These are phyloP conservation scores for Kernera saxatilis DNA, from an alignment of 345 rosid genomes.

Conservation along the genomic window DNA sequence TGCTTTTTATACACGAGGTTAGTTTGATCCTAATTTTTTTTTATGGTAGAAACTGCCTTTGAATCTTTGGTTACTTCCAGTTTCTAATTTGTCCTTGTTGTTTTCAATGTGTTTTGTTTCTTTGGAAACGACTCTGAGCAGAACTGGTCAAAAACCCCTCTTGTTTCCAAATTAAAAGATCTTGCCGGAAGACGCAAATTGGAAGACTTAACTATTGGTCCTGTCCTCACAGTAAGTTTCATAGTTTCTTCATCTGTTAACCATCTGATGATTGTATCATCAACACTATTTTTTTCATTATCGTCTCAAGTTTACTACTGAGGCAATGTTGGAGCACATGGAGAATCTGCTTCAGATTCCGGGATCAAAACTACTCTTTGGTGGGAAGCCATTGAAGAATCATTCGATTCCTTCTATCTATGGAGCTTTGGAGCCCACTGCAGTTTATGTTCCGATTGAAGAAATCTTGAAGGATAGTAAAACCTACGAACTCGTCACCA, in stretches of 20 bases:
- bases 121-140: slow-evolving; percentile 24
- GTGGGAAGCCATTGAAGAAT: slow-evolving; percentile 67
- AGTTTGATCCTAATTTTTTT: slow-evolving; percentile 4
- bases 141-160: slow-evolving; percentile 75
- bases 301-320: slow-evolving; percentile 65
- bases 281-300: background rate
- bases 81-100: background rate
- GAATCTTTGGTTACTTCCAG: slow-evolving; percentile 8
- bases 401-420: slow-evolving; percentile 87
- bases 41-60: slow-evolving; percentile 2
- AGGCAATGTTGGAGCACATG: slow-evolving; percentile 80
- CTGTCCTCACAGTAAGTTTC: slow-evolving; percentile 86
- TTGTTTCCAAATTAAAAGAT: slow-evolving; percentile 62
- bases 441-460: slow-evolving; percentile 76
- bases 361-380: slow-evolving; percentile 84
- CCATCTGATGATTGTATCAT: background rate
- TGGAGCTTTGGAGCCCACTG: slow-evolving; percentile 91
- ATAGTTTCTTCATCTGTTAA: background rate
- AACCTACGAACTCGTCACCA: slow-evolving; percentile 70
- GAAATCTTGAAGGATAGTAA: slow-evolving; percentile 69
- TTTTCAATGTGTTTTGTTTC: background rate
- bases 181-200: slow-evolving; percentile 87
- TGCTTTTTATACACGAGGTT: slow-evolving; percentile 95
- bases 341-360: slow-evolving; percentile 71
- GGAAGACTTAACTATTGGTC: slow-evolving; percentile 87